Evolutionary conservation across 2,329 filamentous ascomycete genomes (phyloP), one percentile per base, ranked within the genome.

Genomic region (Blumeriella jaapii): DNA sequence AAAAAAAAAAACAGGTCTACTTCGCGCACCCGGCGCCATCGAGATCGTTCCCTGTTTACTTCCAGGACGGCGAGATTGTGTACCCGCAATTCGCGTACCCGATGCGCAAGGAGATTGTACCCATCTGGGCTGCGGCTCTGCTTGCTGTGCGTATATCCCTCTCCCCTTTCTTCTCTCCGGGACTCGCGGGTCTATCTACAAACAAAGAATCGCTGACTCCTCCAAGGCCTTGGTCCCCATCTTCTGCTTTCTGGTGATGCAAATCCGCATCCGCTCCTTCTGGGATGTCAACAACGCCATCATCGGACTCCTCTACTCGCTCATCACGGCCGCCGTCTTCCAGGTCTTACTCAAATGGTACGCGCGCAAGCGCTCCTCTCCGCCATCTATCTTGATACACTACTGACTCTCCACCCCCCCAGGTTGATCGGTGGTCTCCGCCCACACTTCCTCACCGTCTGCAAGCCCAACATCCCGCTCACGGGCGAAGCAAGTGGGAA

Each of bases 381-480:
- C 5, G 76, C 76, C 3, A 74, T 78, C n/a, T 71, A 83, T 30
- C 82, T 85, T 60, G 80, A 85, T 51, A 78, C 84, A 45, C 77
- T 83, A 51, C 49, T 84, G 54, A 85, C 85, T 58, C 78, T 70
- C 22, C 20, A 6, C 6, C 20, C 20, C 22, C 22, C 22, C 10
- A 24, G 22, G 68, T 68, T 84, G 26, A 82, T 85, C 43, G 80
- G 80, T 10, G 79, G 78, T 10, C 61, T 80, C 13, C 68, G 78
- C n/a, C 79, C 79, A 1, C 74, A 82, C 55, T 84, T 83, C 60
- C 65, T 84, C 13, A 66, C 64, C 14, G 77, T 81, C 34, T 84
- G 78, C 65, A 69, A 77, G 55, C 80, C 78, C 1, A 65, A 61
- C 29, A 56, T 58, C 22, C 59, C 57, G 3, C 65, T 64, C 2